Evolutionary conservation across 2,329 filamentous ascomycete genomes (phyloP), one percentile per base, ranked within the genome.

Genomic region (Monosporascus sp.): DNA sequence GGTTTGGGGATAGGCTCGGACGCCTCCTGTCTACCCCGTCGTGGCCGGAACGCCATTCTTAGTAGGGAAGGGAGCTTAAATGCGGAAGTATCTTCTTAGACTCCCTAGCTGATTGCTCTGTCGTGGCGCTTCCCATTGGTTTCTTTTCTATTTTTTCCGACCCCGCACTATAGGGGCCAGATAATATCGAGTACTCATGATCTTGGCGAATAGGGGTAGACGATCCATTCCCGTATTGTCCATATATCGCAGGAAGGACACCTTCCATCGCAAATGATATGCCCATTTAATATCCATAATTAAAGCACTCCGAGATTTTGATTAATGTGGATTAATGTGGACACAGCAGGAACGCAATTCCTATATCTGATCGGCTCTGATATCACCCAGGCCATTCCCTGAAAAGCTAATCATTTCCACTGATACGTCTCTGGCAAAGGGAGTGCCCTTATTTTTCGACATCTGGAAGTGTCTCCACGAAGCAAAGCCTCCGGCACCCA

Each of bases 271-370:
- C 24, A 50, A 18, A 7, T 49, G 38, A 41, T 48, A 37, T 22
- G 35, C 35, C 48, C 53, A 55, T 52, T 55, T 59, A 60, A 60
- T 55, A 45, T 49, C 39, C 18, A 44, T 49, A 54, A 55, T 57
- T 51, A 55, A 54, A 47, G 17, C 18, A 53, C 46, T 47, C 38
- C 50, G 35, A 56, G 37, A 37, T 46, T 46, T 51, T 49, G 38
- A 52, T 20, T 6, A 18, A 20, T 44, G 2, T 24, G 31, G 9
- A 35, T 38, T 53, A 49, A 37, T 18, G 18, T 27, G 17, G 48
- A 51, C 41, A 18, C 11, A 18, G 43, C 9, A 8, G 5, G 35
- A n/a, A 45, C 6, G 37, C 27, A 20, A 25, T 31, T 4, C 18
- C 20, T 58, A 58, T 60, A 31, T 6, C n/a, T 24, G 58, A 58